Base-by-base conservation (phyloP, 2,329 filamentous ascomycete species). In the Aspergillus hortae region DNA sequence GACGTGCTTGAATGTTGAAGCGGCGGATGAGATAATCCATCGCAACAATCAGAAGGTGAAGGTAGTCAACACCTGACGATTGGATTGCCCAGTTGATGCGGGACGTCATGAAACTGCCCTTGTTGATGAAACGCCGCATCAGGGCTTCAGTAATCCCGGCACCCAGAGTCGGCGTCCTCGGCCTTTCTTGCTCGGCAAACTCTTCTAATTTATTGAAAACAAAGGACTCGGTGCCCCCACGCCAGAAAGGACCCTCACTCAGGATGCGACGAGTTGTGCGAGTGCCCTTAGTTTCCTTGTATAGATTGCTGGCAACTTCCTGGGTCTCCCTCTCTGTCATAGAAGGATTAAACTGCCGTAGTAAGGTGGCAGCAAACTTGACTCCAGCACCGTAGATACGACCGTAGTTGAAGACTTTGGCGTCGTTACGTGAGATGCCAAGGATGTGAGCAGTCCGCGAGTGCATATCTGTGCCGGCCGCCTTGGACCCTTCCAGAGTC, bases 1-100 rank as follows among this genome's bases (percentile, higher is more conserved):
- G 77, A 1, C 95, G 89, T 4, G 91, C 91, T 49, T 89, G 73
- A 55, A 99, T 84, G 63, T 89, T 92, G 77, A 88, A 99, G 4
- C 87, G 88, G 2, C 90, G 84, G 48, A 87, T 86, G 3, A 99
- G 80, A 66, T 95, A 96, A 67, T 97, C 92, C 95, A 99, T 99
- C 12, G 85, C 81, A 2, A 97, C 84, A 57, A 99, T 90, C 15
- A 99, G 81, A 4, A 99, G 84, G 66, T 99, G 94, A 2, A 99
- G 82, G 69, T 99, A 99, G 70, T 99, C 95, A 4, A 97, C 92
- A 4, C 95, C 94, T 0, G 90, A 95, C 1, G 92, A 96, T 66
- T 99, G 94, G 61, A 99, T 97, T 3, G 94, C 94, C 94, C 94
- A 99, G 68, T 99, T 99, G 74, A 99, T 97, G 32, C 95, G 87